Evolutionary conservation across 768 basidiomycete genomes (phyloP), one percentile per base, ranked within the genome.

Genomic region (Rhodotorula graminis): DNA sequence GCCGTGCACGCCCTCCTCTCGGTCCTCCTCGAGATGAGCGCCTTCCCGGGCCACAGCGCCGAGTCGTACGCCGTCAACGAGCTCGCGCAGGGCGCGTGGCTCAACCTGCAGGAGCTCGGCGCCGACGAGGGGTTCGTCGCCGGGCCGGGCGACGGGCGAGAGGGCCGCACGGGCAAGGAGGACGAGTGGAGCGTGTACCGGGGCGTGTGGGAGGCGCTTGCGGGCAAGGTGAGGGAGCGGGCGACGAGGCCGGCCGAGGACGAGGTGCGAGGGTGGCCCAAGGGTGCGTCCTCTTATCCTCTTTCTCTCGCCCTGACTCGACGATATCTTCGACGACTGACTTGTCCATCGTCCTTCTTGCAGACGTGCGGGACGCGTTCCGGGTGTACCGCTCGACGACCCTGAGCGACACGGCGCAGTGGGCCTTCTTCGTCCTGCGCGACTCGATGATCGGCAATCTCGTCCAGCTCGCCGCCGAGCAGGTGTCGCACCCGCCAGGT

Each of bases 381-480:
- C 60, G 72, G 12, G 44, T 67, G 23, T 71, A 79, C 47, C 67
- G 78, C 7, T 33, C 62, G 33, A 73, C 69, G 16, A 64, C 58
- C n/a, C 59, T 76, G n/a, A 55, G 63, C 49, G 78, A 79, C 33
- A 61, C 71, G 31, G 56, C 76, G n/a, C 74, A 76, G 59, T 77
- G 76, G 64, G 70, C 59, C 11, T 83, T 79, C 74, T 84, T 83
- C 68, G 80, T 83, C n/a, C 72, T 83, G 7, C 77, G 83, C 25
- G 79, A 81, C 10, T 76, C 80, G 19, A 80, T 83, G 80, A 76
- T 83, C 31, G 76, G 65, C 19, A 65, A 50, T 15, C 70, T 84
- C 49, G 75, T 81, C 44, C 50, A 74, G 0, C 76, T 81, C 23
- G 66, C 72, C 31, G 65, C 71, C 63, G 64, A 62, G 63, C 71